Base-by-base conservation (phyloP, 495 filamentous ascomycete genomes). In the Aspergillus cavernicola region DNA sequence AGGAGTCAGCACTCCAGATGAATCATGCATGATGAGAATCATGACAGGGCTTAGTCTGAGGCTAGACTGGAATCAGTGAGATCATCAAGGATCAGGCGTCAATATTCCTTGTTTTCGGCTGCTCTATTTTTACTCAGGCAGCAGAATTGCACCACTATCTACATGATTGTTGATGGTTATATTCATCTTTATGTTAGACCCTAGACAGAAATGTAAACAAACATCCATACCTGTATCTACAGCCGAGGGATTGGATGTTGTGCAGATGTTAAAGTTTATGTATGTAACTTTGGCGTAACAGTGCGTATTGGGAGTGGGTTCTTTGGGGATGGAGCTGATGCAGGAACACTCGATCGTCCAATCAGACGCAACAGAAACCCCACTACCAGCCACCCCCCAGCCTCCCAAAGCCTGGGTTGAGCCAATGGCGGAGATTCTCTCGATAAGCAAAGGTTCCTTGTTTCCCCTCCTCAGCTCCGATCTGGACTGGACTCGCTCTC, bases 351-450 rank as follows among this genome's bases (percentile, higher is more conserved):
- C 51, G 33, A 46, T 46, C 44, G 15, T 18, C 52, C 52, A 55
- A 55, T 49, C 38, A 20, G n/a, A 11, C 18, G 24, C 24, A 7
- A n/a, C 6, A 1, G 15, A 12, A 15, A 23, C 44, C 11, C 36
- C 35, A 23, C 52, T 29, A 39, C 52, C 52, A 55, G 52, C 52
- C 52, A 42, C 52, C 44, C 44, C 43, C 52, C 52, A 55, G 52
- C 52, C 52, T 41, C 52, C 52, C 16, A 10, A 48, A 48, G 49
- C 37, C 52, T 8, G 20, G 15, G 28, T 10, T 35, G 24, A n/a
- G 36, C 52, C 52, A 55, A 55, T 55, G 29, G 31, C 31, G 28
- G 20, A 16, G 22, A 39, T 2, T n/a, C 6, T 13, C 33, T 50
- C 46, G 46, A 50, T 38, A 38, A 50, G 33, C 23, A 4, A 28